These are phyloP conservation scores for Trichoderma sp. DNA, from an alignment of 2,329 filamentous ascomycete genomes.

Conservation along the genomic window DNA sequence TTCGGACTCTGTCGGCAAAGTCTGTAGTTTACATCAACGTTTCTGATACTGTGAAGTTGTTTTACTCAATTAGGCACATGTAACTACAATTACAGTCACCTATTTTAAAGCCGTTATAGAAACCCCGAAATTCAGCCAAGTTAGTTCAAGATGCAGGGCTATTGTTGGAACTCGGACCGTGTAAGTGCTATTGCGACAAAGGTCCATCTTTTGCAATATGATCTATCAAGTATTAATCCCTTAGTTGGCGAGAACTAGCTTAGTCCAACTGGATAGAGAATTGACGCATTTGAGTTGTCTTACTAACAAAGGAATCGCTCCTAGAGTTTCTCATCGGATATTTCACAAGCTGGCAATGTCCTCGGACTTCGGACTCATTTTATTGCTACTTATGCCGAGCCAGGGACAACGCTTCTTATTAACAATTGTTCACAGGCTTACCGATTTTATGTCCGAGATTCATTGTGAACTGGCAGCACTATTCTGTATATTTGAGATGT, in stretches of 20 bases:
- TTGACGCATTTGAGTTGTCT: neutral
- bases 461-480: neutral
- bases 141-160: neutral
- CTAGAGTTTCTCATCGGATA: neutral
- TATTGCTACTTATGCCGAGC: neutral
- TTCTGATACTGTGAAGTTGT: too few species aligned
- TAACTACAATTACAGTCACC: too few species aligned
- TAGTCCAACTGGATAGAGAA: neutral
- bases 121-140: too few species aligned
- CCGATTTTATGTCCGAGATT: slow-evolving; percentile 14
- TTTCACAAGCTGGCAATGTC: neutral
- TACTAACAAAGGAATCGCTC: neutral
- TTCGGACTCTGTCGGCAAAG: too few species aligned
- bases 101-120: too few species aligned
- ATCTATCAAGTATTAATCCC: neutral
- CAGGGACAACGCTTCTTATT: neutral
- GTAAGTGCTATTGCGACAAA: neutral
- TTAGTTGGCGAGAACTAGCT: neutral
- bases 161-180: too few species aligned
- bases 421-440: neutral
- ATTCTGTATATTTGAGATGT: neutral
- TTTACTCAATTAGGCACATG: too few species aligned
- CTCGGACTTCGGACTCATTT: neutral
- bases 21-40: too few species aligned
- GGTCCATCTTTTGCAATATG: neutral